phyloP scores from a whole-genome alignment of 2,329 filamentous ascomycete genomes.

The Talaromyces sp. region DNA sequence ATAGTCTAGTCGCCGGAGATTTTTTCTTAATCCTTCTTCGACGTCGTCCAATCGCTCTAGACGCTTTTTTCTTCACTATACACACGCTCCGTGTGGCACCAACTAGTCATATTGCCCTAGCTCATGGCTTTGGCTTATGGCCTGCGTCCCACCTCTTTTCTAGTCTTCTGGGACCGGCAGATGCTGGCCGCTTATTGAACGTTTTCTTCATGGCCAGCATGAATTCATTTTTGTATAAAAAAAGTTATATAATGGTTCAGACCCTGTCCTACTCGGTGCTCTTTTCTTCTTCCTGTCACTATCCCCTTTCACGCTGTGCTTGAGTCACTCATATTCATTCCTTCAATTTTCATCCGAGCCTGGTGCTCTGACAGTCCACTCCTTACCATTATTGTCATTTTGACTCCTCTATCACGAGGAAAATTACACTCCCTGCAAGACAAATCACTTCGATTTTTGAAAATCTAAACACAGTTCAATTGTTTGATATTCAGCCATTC shows the following conservation, averaged over 20 bases:
- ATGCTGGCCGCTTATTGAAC: neutral
- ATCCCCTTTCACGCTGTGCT: slow-evolving; percentile 1
- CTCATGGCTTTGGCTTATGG: slow-evolving; percentile 7
- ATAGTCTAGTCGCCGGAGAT: neutral
- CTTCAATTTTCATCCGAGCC: slow-evolving; percentile 9
- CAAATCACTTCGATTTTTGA: neutral
- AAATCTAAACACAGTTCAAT: neutral
- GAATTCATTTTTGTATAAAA: neutral
- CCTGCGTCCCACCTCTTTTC: neutral
- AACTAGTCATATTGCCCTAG: neutral
- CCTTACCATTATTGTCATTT: slow-evolving; percentile 1
- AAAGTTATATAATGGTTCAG: neutral
- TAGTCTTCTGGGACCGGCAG: neutral
- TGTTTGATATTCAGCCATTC: slow-evolving; percentile 1
- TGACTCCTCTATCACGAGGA: neutral
- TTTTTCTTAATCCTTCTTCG: neutral
- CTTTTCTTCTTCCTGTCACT: neutral
- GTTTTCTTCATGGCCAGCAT: neutral
- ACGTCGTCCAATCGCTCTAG: neutral
- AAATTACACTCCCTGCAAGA: neutral
- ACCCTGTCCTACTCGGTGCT: neutral
- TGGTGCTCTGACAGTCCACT: slow-evolving; percentile 14
- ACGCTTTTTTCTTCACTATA: neutral
- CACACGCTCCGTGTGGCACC: neutral
- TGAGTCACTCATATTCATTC: slow-evolving; percentile 1